A percentile compares a stretch with the other conserved stretches of the same genome.
Evolutionary conservation across 495 filamentous ascomycete species (phyloP).

Genomic region (Pseudomonodictys pantanalensis): DNA sequence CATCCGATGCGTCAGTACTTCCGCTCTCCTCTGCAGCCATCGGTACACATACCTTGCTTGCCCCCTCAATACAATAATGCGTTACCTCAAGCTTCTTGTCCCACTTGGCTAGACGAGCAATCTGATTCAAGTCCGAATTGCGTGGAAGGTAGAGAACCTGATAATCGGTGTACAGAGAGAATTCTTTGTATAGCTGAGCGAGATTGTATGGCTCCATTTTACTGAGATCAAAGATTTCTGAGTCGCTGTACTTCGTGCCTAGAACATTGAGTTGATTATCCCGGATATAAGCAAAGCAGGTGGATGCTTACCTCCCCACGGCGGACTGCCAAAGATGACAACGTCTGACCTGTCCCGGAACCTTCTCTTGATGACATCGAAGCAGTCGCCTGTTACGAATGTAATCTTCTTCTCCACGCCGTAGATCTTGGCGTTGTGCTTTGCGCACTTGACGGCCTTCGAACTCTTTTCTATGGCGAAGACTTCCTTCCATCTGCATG

Average conservation of each 20-base stretch:
- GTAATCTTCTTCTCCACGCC: conserved; percentile 75
- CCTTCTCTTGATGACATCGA: conserved; percentile 52
- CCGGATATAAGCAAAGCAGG: neutral
- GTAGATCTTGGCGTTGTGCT: conserved; percentile 88
- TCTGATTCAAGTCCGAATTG: conserved; percentile 79
- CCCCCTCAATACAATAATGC: conserved; percentile 88
- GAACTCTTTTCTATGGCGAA: conserved; percentile 86
- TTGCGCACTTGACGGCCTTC: conserved; percentile 75
- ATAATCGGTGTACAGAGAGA: conserved; percentile 50
- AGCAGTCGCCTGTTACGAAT: conserved; percentile 82
- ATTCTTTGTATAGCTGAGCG: conserved; percentile 57
- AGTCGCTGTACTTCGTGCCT: conserved; percentile 75
- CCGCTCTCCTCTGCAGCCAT: neutral
- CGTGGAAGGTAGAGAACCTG: conserved; percentile 82
- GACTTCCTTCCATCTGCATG: conserved; percentile 70
- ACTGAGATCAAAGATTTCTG: conserved; percentile 77
- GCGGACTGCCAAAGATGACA: conserved; percentile 84
- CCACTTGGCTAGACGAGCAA: conserved; percentile 61
- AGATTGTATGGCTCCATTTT: conserved; percentile 86
- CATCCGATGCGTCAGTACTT: neutral
- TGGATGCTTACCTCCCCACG: conserved; percentile 81
- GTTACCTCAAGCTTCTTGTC: conserved; percentile 62
- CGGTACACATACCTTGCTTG: conserved; percentile 65
- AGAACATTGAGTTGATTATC: neutral
- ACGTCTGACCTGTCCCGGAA: conserved; percentile 41